These are phyloP conservation scores for Kodamaea nitidulidarum DNA, from an alignment of 805 yeast species.

Conservation along the genomic window DNA sequence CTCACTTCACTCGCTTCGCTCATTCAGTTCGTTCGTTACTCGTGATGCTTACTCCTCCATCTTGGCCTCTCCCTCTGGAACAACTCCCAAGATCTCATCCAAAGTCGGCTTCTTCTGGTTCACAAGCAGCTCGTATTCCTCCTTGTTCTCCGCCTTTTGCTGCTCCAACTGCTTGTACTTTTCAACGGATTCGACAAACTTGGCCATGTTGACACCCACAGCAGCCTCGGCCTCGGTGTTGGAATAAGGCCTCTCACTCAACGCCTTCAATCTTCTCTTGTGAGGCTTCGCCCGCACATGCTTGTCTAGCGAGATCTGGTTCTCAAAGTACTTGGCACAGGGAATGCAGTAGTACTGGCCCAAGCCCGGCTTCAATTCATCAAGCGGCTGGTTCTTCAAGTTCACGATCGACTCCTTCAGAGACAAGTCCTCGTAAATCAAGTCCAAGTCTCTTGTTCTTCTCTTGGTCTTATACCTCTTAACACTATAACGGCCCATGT, in stretches of 20 bases:
- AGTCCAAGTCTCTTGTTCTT: slow-evolving; percentile 80
- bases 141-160: slow-evolving; percentile 40
- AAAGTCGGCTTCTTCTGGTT: slow-evolving; percentile 36
- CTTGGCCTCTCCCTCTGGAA: slow-evolving; percentile 13
- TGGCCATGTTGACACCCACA: slow-evolving; percentile 68
- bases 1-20: too few species aligned
- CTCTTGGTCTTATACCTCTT: slow-evolving; percentile 87
- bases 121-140: slow-evolving; percentile 34
- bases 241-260: slow-evolving; percentile 78
- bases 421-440: slow-evolving; percentile 71
- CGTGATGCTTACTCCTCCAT: slow-evolving; percentile 10
- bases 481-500: slow-evolving; percentile 84
- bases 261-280: slow-evolving; percentile 76
- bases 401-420: slow-evolving; percentile 57
- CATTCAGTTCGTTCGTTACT: too few species aligned
- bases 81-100: slow-evolving; percentile 32
- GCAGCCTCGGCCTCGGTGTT: slow-evolving; percentile 90
- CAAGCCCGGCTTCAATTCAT: slow-evolving; percentile 87
- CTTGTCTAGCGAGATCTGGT: slow-evolving; percentile 62
- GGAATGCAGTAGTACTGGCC: slow-evolving; percentile 94
- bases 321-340: slow-evolving; percentile 89
- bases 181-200: slow-evolving; percentile 62
- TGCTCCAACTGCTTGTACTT: slow-evolving; percentile 47
- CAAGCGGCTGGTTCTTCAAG: slow-evolving; percentile 76
- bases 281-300: slow-evolving; percentile 79